These are phyloP conservation scores for Neonectria sp. DNA, from an alignment of 2,329 filamentous ascomycete species.

Conservation along the genomic window DNA sequence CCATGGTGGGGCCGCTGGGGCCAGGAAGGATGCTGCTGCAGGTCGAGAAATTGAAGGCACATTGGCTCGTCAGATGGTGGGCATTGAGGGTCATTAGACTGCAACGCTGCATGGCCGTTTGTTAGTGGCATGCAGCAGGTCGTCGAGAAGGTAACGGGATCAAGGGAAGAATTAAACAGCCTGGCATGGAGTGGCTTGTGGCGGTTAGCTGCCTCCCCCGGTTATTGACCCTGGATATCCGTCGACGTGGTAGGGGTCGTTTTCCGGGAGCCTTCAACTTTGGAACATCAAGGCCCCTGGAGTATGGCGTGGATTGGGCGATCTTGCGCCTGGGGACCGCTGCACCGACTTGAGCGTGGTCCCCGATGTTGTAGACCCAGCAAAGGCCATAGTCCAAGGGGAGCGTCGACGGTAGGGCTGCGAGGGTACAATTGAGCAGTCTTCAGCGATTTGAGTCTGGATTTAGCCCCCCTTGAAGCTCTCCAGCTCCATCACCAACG, in stretches of 20 bases:
- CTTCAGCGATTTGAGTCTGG: conserved; percentile 32
- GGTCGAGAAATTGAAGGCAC: conserved; percentile 50
- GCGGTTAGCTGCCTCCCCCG: conserved; percentile 23
- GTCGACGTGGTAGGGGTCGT: conserved; percentile 32
- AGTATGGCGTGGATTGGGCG: conserved; percentile 23
- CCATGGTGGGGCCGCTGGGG: conserved; percentile 41
- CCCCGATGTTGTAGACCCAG: conserved; percentile 27
- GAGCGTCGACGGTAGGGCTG: conserved; percentile 44
- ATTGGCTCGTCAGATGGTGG: conserved; percentile 48
- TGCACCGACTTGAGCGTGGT: conserved; percentile 27
- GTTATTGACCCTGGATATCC: conserved; percentile 12
- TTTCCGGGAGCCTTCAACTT: conserved; percentile 31
- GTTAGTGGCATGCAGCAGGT: conserved; percentile 40
- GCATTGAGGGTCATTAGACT: conserved; percentile 34
- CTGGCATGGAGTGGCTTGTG: conserved; percentile 16
- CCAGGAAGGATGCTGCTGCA: conserved; percentile 51
- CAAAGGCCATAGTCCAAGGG: conserved; percentile 17
- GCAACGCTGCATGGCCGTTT: conserved; percentile 42
- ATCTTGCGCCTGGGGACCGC: conserved; percentile 32
- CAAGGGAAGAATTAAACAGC: conserved; percentile 33
- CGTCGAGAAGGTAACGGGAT: conserved; percentile 29
- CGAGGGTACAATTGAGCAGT: conserved; percentile 42
- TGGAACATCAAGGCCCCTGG: conserved; percentile 24
- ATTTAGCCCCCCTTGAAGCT: conserved; percentile 32
- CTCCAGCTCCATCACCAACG: conserved; percentile 36